Evolutionary conservation across 2,329 filamentous ascomycete species (phyloP).

Genomic region (Phialophora verrucosa): DNA sequence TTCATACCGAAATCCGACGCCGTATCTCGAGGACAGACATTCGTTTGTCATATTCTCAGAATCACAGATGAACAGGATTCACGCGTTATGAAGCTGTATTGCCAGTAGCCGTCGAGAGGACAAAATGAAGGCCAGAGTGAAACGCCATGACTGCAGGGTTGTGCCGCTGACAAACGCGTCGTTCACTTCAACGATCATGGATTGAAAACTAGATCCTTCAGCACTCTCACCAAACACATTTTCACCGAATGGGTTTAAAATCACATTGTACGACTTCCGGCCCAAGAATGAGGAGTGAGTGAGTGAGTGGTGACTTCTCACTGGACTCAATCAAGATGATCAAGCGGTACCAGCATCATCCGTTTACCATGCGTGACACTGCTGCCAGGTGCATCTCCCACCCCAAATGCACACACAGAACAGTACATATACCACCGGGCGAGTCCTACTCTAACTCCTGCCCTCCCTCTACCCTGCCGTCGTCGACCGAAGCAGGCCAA

Average conservation of each 20-base stretch:
- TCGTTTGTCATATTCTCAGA: background rate
- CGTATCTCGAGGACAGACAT: background rate
- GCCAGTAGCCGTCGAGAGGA: background rate
- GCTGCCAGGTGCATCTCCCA: background rate
- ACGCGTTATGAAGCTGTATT: background rate
- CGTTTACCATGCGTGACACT: background rate
- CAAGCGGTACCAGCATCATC: background rate
- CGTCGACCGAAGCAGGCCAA: background rate
- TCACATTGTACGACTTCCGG: background rate
- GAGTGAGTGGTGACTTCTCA: background rate
- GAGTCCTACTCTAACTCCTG: background rate
- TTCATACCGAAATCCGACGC: no score
- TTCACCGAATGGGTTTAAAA: background rate
- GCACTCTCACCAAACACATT: background rate
- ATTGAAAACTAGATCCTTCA: background rate
- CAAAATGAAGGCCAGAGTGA: background rate
- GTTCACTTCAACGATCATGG: background rate
- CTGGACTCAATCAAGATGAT: background rate
- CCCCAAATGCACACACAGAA: background rate
- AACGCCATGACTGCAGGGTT: background rate
- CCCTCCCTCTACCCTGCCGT: no score
- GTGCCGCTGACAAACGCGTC: background rate
- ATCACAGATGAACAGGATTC: background rate
- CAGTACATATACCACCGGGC: background rate
- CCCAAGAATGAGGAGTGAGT: background rate